Percentiles rank a stretch among this genome's conserved stretches.
Evolutionary conservation across 345 rosid species (phyloP).

Genomic region (Heritiera fomes): DNA sequence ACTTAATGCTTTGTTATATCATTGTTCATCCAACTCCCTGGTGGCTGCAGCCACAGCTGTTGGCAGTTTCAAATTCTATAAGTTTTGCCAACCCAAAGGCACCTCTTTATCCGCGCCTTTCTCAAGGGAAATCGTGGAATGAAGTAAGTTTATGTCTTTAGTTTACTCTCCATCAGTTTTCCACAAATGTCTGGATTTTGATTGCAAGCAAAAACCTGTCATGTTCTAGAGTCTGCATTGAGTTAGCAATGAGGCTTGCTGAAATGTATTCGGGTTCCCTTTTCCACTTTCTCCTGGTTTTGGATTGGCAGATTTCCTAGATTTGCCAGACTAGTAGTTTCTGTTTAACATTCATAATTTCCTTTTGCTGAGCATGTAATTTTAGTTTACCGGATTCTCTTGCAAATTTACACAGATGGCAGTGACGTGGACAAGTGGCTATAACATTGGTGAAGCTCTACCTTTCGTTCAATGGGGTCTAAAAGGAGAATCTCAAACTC

Average conservation of each 20-base stretch:
- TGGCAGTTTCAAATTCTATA: conserved; percentile 37
- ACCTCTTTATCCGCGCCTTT: conserved; percentile 47
- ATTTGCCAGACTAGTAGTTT: neutral
- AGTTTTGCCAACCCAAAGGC: conserved; percentile 45
- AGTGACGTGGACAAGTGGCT: conserved; percentile 59
- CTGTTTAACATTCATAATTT: neutral
- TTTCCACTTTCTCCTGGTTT: neutral
- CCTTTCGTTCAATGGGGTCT: conserved; percentile 49
- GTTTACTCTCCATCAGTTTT: neutral
- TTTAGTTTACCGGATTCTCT: neutral
- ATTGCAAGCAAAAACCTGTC: neutral
- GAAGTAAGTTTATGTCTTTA: conserved; percentile 31
- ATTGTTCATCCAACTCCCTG: neutral
- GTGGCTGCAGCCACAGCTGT: conserved; percentile 42
- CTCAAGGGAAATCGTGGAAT: conserved; percentile 53
- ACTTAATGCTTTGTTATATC: neutral
- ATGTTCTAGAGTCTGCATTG: neutral
- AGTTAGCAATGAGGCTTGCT: neutral
- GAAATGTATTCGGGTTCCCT: neutral
- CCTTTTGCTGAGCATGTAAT: neutral
- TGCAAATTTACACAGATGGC: conserved; percentile 37
- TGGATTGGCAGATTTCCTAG: neutral
- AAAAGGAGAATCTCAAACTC: conserved; percentile 25
- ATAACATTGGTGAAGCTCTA: conserved; percentile 42
- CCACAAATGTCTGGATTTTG: neutral